Evolutionary conservation across 2,329 filamentous ascomycete genomes (phyloP), one percentile per base, ranked within the genome.

Genomic region (Seiridium unicorne): DNA sequence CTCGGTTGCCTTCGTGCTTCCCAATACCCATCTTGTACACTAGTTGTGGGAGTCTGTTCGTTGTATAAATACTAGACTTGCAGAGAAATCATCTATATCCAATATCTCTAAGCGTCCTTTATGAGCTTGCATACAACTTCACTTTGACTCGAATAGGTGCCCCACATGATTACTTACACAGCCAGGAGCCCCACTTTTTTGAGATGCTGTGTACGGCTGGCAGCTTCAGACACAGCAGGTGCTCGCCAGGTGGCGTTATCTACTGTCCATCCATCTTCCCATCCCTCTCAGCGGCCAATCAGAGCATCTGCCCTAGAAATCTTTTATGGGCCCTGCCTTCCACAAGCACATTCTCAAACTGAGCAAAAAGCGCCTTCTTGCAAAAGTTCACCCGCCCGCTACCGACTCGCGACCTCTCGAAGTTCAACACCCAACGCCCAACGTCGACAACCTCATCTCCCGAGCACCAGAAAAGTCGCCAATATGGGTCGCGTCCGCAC

Each of bases 401-500:
- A 40, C 10, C 31, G 36, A 36, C 26, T 51, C 36, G 47, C 36
- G 38, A 42, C 38, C 38, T 36, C 47, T 59, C 40, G 40, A 55
- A 59, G 49, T 38, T 58, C 51, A 53, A 40, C 49, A 38, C 49
- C 49, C 49, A 53, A 69, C 56, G 62, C 64, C 66, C 69, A 62
- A 64, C 57, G 49, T 58, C 58, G 68, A 67, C 70, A 65, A 65
- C 67, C 68, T 66, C 71, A 63, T 61, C 71, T 66, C 64, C 70
- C 68, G 69, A 70, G 57, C 57, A 55, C 62, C 68, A 74, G 70
- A 70, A 79, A 79, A 71, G 81, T 81, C 80, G 82, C 73, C 81
- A 87, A 85, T 76, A 88, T 88, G 85, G 85, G 85, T 86, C 84
- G 85, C 79, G 18, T 26, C 18, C 18, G 18, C 18, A 26, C 18